Evolutionary conservation across 2,329 filamentous ascomycete species (phyloP), one percentile per base, ranked within the genome.

Genomic region (Pseudogymnoascus sp.): DNA sequence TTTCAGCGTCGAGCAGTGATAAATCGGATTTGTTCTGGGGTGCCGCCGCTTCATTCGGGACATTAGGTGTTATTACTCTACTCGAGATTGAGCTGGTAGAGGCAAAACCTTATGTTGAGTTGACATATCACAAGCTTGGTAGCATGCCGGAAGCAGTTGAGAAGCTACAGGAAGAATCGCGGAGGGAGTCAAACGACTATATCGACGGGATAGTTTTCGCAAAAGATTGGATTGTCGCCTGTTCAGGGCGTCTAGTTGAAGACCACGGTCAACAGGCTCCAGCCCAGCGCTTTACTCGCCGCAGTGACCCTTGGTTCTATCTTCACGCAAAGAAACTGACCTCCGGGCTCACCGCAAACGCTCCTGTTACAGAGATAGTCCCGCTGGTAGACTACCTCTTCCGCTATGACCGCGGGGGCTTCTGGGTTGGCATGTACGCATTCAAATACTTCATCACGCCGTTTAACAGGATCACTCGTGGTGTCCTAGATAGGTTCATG

Each of bases 401-500:
- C 67, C 76, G 80, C 5, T 83, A 86, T 67, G 83, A 87, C 68
- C 76, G 84, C 2, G 84, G 81, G 12, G 82, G 79, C 0, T 87
- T 87, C 70, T 86, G 84, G 84, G 80, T 79, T 0, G 83, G 81
- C 2, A 72, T 74, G 2, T 82, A 81, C 28, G 83, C 84, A 1
- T 88, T 84, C 71, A 73, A 78, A 2, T 87, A 86, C 68, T 86
- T 86, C 72, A 67, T 77, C 8, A 78, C 78, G 0, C 85, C 85
- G 0, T 87, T 87, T 74, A 86, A 80, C 65, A 74, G 72, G 8
- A 69, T 85, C 57, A 85, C 82, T 0, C 79, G 86, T 3, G 84
- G 78, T 73, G 68, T 82, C 0, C 74, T 87, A 0, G 82, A 88
- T 64, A 76, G 79, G 30, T 85, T 84, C 68, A 78, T 87, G 69